phyloP scores from a whole-genome alignment of 2,329 filamentous ascomycete genomes.

The Phialophora macrospora region DNA sequence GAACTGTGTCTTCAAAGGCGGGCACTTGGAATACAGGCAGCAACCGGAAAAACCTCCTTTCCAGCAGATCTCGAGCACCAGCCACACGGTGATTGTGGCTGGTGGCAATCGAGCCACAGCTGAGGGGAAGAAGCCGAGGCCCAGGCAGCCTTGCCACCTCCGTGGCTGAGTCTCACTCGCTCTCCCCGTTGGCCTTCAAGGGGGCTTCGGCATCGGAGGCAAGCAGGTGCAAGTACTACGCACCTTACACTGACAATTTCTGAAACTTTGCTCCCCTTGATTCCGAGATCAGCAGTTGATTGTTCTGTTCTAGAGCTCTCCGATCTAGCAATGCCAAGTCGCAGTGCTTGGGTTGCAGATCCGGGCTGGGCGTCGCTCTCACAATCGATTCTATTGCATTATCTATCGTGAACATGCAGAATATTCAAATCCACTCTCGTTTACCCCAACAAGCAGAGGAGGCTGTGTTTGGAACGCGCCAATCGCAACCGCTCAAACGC shows the following conservation, averaged over 20 bases:
- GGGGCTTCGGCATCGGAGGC: too few species aligned
- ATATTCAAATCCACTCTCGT: not conserved
- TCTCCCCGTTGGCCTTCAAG: too few species aligned
- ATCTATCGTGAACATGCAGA: not conserved
- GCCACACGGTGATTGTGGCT: not conserved
- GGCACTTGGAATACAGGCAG: not conserved
- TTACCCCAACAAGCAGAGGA: not conserved
- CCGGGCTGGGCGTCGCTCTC: not conserved
- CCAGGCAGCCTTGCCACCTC: not conserved
- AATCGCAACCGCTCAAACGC: not conserved
- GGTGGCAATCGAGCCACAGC: not conserved
- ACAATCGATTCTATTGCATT: not conserved
- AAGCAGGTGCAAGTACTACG: too few species aligned
- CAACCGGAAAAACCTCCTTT: not conserved
- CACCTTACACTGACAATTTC: not conserved
- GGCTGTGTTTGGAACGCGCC: not conserved
- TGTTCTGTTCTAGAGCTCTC: not conserved
- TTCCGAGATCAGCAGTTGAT: not conserved
- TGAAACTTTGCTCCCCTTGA: not conserved
- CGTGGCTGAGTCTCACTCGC: not conserved
- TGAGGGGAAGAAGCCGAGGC: not conserved
- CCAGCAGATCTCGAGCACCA: not conserved
- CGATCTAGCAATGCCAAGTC: not conserved
- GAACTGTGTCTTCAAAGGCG: not conserved
- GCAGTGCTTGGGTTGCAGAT: not conserved